Conservation (phyloP, 83 land plant species). For the Diphasiastrum complanatum region DNA sequence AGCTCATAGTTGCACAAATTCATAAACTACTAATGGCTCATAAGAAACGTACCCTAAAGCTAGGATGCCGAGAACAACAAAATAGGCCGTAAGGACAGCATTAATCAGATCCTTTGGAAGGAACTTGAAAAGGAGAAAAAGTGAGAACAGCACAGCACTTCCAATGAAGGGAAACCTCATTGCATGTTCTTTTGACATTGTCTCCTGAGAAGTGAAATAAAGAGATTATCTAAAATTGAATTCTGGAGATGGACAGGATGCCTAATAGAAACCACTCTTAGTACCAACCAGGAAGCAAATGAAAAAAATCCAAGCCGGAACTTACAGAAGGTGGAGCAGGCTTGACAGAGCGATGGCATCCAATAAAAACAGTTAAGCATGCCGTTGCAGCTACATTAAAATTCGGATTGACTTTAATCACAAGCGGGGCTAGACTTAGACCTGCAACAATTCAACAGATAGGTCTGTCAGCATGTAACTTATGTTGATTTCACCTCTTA, state of each 20-base stretch:
- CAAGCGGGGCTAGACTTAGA: slow-evolving; percentile 72
- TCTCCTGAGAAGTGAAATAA: slow-evolving; percentile 50
- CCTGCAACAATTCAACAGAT: slow-evolving; percentile 39
- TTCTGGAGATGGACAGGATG: neutral
- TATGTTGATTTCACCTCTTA: neutral
- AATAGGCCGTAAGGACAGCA: slow-evolving; percentile 78
- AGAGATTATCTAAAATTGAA: neutral
- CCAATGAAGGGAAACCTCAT: slow-evolving; percentile 97
- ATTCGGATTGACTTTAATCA: slow-evolving; percentile 81
- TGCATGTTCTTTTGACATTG: slow-evolving; percentile 97
- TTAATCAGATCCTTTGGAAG: slow-evolving; percentile 95
- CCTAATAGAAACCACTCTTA: neutral
- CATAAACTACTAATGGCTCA: neutral
- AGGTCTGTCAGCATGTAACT: neutral
- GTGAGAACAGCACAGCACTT: slow-evolving; percentile 88
- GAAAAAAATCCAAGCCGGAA: neutral
- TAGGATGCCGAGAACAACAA: slow-evolving; percentile 80
- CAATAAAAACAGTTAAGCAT: slow-evolving; percentile 81
- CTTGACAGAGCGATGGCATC: slow-evolving; percentile 93
- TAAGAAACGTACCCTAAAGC: slow-evolving; percentile 78
- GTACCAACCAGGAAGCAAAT: slow-evolving; percentile 1
- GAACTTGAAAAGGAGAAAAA: slow-evolving; percentile 94
- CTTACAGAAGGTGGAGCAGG: slow-evolving; percentile 91
- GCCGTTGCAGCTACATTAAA: slow-evolving; percentile 88
- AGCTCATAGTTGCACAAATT: too few species aligned